phyloP scores from a whole-genome alignment of 179 eudicot species.

The Beta macrorhiza region DNA sequence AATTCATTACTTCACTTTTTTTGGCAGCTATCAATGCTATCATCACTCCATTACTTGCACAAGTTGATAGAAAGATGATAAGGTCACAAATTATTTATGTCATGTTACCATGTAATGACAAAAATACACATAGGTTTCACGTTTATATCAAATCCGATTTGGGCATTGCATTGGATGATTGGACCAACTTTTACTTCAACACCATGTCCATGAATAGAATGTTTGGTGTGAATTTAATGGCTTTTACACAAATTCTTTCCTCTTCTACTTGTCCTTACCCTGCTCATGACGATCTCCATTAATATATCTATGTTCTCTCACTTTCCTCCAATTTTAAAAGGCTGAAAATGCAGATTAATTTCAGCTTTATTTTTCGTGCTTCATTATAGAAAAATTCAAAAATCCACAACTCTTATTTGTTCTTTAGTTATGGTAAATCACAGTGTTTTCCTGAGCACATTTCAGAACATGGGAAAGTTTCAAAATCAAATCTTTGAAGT shows the following conservation, averaged over 20 bases:
- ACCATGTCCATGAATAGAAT: slow-evolving; percentile 16
- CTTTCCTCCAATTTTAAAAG: not conserved
- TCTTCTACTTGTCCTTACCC: not conserved
- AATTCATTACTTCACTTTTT: too few relatives aligned
- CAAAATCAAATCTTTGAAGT: slow-evolving; percentile 21
- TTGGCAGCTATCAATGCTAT: too few relatives aligned
- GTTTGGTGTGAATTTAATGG: slow-evolving; percentile 34
- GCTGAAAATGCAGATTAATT: not conserved
- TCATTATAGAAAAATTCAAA: not conserved
- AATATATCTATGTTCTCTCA: slow-evolving; percentile 18
- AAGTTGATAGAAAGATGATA: slow-evolving; percentile 24
- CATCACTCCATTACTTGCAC: not conserved
- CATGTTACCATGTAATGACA: slow-evolving; percentile 25
- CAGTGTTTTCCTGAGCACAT: not conserved
- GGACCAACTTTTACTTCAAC: slow-evolving; percentile 10
- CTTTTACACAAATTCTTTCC: slow-evolving; percentile 12
- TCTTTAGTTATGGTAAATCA: not conserved
- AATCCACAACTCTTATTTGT: not conserved
- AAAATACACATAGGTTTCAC: slow-evolving; percentile 4
- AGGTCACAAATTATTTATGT: slow-evolving; percentile 14
- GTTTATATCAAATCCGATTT: slow-evolving; percentile 8
- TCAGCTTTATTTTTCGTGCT: not conserved
- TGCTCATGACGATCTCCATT: not conserved
- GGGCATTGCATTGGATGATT: slow-evolving; percentile 16
- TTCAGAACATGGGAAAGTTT: slow-evolving; percentile 14